These are phyloP conservation scores for Uromyces viciae-fabae DNA, from an alignment of 1,284 basidiomycete genomes.

Conservation along the genomic window DNA sequence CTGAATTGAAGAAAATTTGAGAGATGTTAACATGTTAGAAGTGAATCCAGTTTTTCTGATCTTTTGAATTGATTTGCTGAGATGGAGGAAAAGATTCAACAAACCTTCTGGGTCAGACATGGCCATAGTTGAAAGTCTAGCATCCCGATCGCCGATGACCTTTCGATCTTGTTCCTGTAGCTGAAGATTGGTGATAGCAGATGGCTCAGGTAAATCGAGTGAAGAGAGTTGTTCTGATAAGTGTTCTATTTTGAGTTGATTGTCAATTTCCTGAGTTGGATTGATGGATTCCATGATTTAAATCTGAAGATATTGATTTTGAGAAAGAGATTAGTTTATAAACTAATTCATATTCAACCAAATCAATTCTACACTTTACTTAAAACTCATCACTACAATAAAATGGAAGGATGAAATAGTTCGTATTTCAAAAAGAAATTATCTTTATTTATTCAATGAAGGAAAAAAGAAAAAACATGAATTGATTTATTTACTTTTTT, in stretches of 20 bases:
- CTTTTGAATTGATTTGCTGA: background rate
- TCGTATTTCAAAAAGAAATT: too few relatives aligned
- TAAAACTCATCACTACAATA: too few relatives aligned
- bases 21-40: background rate
- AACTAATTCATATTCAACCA: too few relatives aligned
- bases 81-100: background rate
- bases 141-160: constrained; percentile 38
- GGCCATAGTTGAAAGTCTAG: constrained; percentile 32
- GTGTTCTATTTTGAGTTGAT: constrained; percentile 23
- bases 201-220: constrained; percentile 36
- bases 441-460: too few relatives aligned
- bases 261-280: constrained; percentile 9
- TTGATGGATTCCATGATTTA: constrained; percentile 22
- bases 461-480: too few relatives aligned
- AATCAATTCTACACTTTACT: too few relatives aligned
- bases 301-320: too few relatives aligned
- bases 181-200: constrained; percentile 29
- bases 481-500: background rate
- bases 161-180: constrained; percentile 33
- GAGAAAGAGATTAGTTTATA: too few relatives aligned
- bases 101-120: constrained; percentile 43
- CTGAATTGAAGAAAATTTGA: background rate
- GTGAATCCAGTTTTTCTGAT: background rate
- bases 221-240: constrained; percentile 23
- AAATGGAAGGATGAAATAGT: too few relatives aligned